phyloP scores from a whole-genome alignment of 345 rosid species.

The Lumnitzera littorea region DNA sequence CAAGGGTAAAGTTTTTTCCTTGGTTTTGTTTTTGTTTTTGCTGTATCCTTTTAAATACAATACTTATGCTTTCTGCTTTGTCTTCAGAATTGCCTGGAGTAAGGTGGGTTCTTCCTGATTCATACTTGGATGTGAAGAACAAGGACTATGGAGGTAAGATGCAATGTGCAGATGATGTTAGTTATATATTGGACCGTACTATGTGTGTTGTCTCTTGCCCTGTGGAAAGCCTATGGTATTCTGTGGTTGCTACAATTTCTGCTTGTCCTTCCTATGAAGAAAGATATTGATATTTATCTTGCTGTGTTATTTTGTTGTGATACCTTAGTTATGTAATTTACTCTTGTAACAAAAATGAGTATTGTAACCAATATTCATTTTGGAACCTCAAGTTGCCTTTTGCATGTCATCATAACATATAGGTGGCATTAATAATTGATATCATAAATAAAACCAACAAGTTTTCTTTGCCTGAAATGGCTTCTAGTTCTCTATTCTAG shows the following conservation, averaged over 20 bases:
- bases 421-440: too few species aligned
- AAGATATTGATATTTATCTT: background rate
- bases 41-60: background rate
- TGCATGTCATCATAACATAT: too few species aligned
- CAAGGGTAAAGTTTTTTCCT: constrained; percentile 42
- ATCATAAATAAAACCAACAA: too few species aligned
- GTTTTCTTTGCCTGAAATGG: too few species aligned
- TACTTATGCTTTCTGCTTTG: background rate
- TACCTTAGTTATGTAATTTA: background rate
- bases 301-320: background rate
- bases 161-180: background rate
- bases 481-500: too few species aligned
- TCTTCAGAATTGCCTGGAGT: constrained; percentile 62
- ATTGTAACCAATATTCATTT: too few species aligned
- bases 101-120: constrained; percentile 98
- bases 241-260: background rate
- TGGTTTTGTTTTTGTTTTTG: background rate
- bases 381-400: too few species aligned
- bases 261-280: too few species aligned
- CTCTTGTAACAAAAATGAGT: background rate
- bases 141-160: constrained; percentile 89
- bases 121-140: constrained; percentile 85
- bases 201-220: background rate
- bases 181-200: background rate
- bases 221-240: background rate